phyloP scores from a whole-genome alignment of 2,329 filamentous ascomycete species.

The Fusarium sacchari region DNA sequence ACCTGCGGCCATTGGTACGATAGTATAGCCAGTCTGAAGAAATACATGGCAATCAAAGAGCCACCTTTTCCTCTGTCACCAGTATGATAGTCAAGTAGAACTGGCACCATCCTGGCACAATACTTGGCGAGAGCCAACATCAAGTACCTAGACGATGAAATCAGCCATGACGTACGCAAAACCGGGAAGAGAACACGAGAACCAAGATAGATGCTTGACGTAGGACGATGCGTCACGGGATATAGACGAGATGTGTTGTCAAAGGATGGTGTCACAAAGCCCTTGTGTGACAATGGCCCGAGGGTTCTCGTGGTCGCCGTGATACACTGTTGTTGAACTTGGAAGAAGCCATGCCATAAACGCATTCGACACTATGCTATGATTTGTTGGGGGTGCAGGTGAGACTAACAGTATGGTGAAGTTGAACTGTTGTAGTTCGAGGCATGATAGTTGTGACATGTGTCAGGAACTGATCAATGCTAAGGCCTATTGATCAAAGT shows the following conservation, averaged over 20 bases:
- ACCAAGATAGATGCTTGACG: neutral
- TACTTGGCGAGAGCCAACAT: neutral
- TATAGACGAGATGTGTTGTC: constrained; percentile 21
- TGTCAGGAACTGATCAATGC: neutral
- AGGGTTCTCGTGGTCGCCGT: constrained; percentile 1
- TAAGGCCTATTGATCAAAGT: neutral
- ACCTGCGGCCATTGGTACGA: neutral
- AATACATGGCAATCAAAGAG: neutral
- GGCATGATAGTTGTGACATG: neutral
- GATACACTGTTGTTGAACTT: neutral
- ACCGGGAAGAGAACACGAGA: neutral
- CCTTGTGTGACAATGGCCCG: constrained; percentile 12
- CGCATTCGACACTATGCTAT: neutral
- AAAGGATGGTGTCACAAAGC: constrained; percentile 15
- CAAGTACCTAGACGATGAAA: neutral
- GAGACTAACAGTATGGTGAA: neutral
- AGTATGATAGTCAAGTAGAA: neutral
- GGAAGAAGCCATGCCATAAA: neutral
- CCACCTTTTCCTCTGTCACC: neutral
- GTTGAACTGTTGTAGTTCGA: neutral
- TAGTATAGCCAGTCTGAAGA: neutral
- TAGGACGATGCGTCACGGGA: constrained; percentile 27
- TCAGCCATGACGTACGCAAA: neutral
- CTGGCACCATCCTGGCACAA: neutral
- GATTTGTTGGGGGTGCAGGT: neutral